Percentiles rank a stretch among this genome's conserved stretches.
Conservation (phyloP, 1,139 yeast genomes). For the Debaryomyces fabryi region DNA sequence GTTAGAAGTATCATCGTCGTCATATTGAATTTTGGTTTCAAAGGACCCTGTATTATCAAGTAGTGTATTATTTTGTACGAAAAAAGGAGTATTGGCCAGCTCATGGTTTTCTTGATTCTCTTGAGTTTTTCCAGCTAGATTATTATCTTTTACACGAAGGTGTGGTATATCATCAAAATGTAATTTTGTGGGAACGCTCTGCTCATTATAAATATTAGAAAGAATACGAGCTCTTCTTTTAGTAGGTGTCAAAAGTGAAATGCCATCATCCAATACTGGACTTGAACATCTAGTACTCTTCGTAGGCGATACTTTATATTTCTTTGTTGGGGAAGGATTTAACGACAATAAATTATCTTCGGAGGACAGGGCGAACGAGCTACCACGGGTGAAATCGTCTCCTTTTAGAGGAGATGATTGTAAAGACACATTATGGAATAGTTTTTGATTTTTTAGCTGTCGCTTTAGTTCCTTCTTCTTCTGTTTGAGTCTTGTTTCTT, state of each 20-base stretch:
- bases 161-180: slow-evolving; percentile 1
- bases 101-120: neutral
- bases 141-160: neutral
- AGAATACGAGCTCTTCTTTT: neutral
- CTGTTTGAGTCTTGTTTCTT: slow-evolving; percentile 9
- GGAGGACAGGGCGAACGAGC: neutral
- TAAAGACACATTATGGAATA: slow-evolving; percentile 17
- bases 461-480: slow-evolving; percentile 22
- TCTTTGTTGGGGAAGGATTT: slow-evolving; percentile 37
- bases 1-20: slow-evolving; percentile 1
- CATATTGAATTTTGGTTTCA: neutral
- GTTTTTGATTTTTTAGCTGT: slow-evolving; percentile 21
- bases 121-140: neutral
- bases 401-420: slow-evolving; percentile 7
- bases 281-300: slow-evolving; percentile 4
- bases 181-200: neutral
- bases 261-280: slow-evolving; percentile 3
- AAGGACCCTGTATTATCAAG: neutral
- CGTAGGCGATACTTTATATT: slow-evolving; percentile 12
- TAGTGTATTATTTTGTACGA: neutral
- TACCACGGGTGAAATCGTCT: neutral
- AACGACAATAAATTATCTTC: slow-evolving; percentile 30
- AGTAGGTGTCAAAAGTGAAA: slow-evolving; percentile 4
- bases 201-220: neutral
- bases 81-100: neutral